phyloP scores from a whole-genome alignment of 2,329 filamentous ascomycete species.

The Paraphaeosphaeria sporulosa region DNA sequence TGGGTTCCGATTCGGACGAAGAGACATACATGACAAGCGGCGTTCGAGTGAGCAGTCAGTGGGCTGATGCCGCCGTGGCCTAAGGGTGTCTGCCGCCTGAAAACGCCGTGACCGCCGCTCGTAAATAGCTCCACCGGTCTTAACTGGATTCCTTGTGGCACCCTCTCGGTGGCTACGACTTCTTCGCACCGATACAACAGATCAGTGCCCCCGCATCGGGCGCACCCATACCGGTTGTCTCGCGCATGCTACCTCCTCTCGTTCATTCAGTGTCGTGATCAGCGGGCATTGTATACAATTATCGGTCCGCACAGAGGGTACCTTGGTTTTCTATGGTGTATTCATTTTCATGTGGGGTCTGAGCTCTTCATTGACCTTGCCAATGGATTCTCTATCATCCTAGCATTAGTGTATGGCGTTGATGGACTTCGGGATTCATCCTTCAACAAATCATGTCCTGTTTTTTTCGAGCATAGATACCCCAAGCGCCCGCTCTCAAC shows the following conservation, averaged over 20 bases:
- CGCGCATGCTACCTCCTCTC: neutral
- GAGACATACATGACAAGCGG: constrained; percentile 32
- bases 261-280: neutral
- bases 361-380: neutral
- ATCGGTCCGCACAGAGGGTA: neutral
- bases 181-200: neutral
- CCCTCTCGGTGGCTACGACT: neutral
- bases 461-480: constrained; percentile 13
- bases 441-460: neutral
- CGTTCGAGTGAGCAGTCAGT: constrained; percentile 29
- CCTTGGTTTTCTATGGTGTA: constrained; percentile 4
- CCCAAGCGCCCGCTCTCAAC: neutral
- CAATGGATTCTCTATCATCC: neutral
- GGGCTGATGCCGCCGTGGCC: constrained; percentile 30
- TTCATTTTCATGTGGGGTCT: neutral
- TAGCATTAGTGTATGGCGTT: constrained; percentile 1
- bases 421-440: neutral
- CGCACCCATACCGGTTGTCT: neutral
- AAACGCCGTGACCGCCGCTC: neutral
- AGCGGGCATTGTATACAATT: constrained; percentile 7
- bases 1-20: constrained; percentile 36
- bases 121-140: neutral
- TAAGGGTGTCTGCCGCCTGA: constrained; percentile 8
- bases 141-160: neutral
- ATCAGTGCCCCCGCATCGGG: neutral